A percentile compares a stretch with the other conserved stretches of the same genome.
Evolutionary conservation across 331 rosid species (phyloP).

Genomic region (Malus hybrid): DNA sequence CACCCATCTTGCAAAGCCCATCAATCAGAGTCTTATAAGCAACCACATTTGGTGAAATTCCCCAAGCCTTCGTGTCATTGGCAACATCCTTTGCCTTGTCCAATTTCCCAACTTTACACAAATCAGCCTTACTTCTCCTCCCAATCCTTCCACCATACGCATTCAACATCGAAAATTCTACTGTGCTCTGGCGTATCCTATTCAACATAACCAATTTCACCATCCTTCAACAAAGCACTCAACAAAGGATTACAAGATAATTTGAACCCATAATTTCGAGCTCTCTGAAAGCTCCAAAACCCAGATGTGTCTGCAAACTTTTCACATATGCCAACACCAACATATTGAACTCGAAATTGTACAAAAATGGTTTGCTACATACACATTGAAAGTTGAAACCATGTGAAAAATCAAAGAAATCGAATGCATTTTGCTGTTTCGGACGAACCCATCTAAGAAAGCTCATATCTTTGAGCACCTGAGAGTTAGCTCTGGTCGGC

Average conservation of each 20-base stretch:
- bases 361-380: neutral
- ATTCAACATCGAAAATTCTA: neutral
- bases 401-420: slow-evolving; percentile 20
- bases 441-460: slow-evolving; percentile 26
- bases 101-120: slow-evolving; percentile 12
- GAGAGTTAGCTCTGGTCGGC: slow-evolving; percentile 24
- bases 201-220: slow-evolving; percentile 23
- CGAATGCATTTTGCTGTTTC: slow-evolving; percentile 9
- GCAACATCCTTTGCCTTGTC: slow-evolving; percentile 20
- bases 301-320: slow-evolving; percentile 16
- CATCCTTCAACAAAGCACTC: slow-evolving; percentile 26
- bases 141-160: slow-evolving; percentile 30
- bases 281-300: slow-evolving; percentile 33
- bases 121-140: slow-evolving; percentile 27
- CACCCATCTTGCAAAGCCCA: slow-evolving; percentile 33
- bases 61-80: slow-evolving; percentile 16
- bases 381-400: slow-evolving; percentile 20
- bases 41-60: slow-evolving; percentile 26
- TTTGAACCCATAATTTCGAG: slow-evolving; percentile 32
- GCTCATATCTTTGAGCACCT: slow-evolving; percentile 37
- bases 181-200: neutral
- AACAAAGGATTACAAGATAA: slow-evolving; percentile 34
- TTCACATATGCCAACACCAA: slow-evolving; percentile 31
- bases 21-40: slow-evolving; percentile 31
- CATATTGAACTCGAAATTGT: slow-evolving; percentile 21